These are phyloP conservation scores for Ceratocystis smalleyi DNA, from an alignment of 2,329 filamentous ascomycete species.

Conservation along the genomic window DNA sequence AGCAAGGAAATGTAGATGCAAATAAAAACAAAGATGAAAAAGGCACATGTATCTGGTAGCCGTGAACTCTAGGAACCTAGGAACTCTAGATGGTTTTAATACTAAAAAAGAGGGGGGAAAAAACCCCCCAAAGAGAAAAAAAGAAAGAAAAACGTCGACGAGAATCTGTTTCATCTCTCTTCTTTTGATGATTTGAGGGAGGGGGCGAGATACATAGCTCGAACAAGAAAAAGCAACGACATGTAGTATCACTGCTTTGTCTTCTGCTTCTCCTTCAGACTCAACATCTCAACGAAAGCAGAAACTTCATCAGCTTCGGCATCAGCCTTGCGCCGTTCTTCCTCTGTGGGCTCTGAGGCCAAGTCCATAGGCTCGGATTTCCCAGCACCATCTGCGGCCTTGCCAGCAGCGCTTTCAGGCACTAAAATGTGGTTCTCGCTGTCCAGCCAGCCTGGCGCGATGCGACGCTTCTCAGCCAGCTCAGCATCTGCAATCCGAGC, in stretches of 20 bases:
- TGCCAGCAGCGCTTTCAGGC: constrained; percentile 37
- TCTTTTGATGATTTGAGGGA: neutral
- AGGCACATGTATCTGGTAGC: neutral
- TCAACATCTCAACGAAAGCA: constrained; percentile 13
- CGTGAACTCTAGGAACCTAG: neutral
- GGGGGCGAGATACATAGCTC: neutral
- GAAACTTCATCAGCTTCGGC: constrained; percentile 31
- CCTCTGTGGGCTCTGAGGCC: constrained; percentile 17
- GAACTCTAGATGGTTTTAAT: neutral
- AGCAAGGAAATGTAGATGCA: neutral
- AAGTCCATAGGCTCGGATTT: constrained; percentile 26
- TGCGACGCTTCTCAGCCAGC: constrained; percentile 60
- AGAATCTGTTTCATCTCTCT: neutral
- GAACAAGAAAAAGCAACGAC: neutral
- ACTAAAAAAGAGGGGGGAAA: neutral
- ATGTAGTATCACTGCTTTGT: neutral
- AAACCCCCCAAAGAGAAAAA: too few species aligned
- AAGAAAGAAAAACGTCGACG: neutral
- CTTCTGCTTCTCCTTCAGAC: constrained; percentile 13
- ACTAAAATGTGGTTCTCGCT: constrained; percentile 54
- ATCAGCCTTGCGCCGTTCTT: constrained; percentile 5
- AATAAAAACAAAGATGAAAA: neutral
- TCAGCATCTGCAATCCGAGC: constrained; percentile 48
- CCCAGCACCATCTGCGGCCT: constrained; percentile 18
- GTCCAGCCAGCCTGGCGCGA: constrained; percentile 70